phyloP scores from a whole-genome alignment of 179 eudicot genomes.

The Spinacia oleracea region DNA sequence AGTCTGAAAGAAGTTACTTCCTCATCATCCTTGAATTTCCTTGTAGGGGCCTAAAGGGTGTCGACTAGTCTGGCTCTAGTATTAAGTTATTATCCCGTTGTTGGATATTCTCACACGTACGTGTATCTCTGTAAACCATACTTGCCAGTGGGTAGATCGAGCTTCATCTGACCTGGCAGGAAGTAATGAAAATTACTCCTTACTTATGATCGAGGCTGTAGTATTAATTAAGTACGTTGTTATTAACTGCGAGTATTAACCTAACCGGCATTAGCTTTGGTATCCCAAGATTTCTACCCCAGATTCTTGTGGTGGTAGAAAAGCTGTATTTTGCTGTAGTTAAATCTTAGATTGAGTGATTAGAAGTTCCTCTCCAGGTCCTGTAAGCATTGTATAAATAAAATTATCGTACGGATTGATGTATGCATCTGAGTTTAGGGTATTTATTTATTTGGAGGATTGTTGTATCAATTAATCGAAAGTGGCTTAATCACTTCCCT shows the following conservation, averaged over 20 bases:
- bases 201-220: neutral
- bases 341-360: constrained; percentile 6
- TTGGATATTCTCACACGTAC: neutral
- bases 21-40: constrained; percentile 72
- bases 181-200: constrained; percentile 2
- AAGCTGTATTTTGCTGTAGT: constrained; percentile 15
- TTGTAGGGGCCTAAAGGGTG: constrained; percentile 33
- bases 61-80: constrained; percentile 29
- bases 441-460: neutral
- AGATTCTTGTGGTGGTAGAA: constrained; percentile 8
- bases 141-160: constrained; percentile 11
- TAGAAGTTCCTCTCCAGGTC: constrained; percentile 13
- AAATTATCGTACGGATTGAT: neutral
- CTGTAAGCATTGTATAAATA: constrained; percentile 17
- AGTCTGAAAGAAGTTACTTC: constrained; percentile 86
- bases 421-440: constrained; percentile 11
- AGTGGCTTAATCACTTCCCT: constrained; percentile 4
- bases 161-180: constrained; percentile 7
- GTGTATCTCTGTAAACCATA: neutral
- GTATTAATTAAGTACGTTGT: too few relatives aligned
- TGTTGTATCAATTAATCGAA: neutral
- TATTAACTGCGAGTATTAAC: too few relatives aligned
- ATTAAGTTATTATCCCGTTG: neutral
- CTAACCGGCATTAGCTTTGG: constrained; percentile 13
- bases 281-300: neutral